These are phyloP conservation scores for Sporothrix mexicana DNA, from an alignment of 2,329 filamentous ascomycete genomes.

Conservation along the genomic window DNA sequence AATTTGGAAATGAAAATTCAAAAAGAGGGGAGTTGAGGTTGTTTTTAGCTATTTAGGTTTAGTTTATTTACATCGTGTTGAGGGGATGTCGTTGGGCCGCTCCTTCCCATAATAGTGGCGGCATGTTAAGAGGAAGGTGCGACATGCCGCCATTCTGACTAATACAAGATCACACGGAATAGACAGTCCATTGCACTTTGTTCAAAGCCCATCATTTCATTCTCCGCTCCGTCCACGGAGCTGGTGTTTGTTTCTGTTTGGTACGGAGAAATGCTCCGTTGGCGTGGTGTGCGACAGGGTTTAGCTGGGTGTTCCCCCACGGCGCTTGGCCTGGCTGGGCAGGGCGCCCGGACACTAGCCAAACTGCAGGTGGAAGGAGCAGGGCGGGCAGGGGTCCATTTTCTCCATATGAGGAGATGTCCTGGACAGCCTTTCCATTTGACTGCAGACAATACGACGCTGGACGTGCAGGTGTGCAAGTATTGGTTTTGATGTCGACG, in stretches of 20 bases:
- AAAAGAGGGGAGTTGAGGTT: background rate
- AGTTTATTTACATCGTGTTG: conserved; percentile 12
- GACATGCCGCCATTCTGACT: background rate
- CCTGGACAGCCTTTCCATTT: too few species aligned
- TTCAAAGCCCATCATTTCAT: background rate
- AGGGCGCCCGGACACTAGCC: background rate
- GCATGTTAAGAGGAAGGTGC: background rate
- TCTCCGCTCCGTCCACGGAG: background rate
- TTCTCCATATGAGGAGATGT: too few species aligned
- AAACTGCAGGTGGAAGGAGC: background rate
- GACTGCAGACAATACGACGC: background rate
- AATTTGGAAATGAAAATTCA: background rate
- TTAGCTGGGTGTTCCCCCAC: conserved; percentile 4
- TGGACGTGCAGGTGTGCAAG: background rate
- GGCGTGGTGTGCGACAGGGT: background rate
- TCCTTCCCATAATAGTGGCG: background rate
- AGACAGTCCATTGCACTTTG: too few species aligned
- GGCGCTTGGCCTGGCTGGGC: conserved; percentile 9
- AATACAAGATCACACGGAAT: background rate
- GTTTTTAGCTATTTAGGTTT: conserved; percentile 22
- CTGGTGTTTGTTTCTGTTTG: background rate
- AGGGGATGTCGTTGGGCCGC: background rate
- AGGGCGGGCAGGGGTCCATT: too few species aligned
- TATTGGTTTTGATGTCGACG: background rate
- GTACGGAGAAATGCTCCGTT: background rate